Conservation (phyloP, 495 filamentous ascomycete species). For the Penicillium coprophilum region DNA sequence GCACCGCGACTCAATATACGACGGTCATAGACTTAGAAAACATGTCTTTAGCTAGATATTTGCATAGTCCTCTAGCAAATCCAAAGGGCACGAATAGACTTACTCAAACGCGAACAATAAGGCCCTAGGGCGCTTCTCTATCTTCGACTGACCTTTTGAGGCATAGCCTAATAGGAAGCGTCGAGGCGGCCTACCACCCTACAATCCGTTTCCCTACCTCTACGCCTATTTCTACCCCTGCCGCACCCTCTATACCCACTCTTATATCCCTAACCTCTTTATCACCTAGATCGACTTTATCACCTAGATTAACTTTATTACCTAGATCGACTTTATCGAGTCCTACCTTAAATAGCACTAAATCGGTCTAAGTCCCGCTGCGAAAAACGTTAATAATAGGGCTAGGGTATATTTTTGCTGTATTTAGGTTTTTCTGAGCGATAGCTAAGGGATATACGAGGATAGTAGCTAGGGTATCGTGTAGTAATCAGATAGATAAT, state of each 20-base stretch:
- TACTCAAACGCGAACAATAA: neutral
- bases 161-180: constrained; percentile 1
- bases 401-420: constrained; percentile 1
- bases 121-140: neutral
- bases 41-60: neutral
- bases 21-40: neutral
- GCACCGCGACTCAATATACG: constrained; percentile 1
- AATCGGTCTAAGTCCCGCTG: neutral
- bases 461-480: neutral
- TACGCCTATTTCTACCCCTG: neutral
- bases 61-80: neutral
- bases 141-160: constrained; percentile 1
- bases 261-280: neutral
- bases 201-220: neutral
- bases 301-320: neutral
- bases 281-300: constrained; percentile 2
- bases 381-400: neutral
- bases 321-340: constrained; percentile 1
- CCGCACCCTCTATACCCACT: neutral
- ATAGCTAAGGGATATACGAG: neutral
- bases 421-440: neutral
- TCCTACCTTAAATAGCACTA: neutral
- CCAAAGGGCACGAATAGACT: neutral
- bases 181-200: neutral
- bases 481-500: constrained; percentile 1